Base-by-base conservation (phyloP, 306 rosid genomes). In the Sechiopsis laciniata region DNA sequence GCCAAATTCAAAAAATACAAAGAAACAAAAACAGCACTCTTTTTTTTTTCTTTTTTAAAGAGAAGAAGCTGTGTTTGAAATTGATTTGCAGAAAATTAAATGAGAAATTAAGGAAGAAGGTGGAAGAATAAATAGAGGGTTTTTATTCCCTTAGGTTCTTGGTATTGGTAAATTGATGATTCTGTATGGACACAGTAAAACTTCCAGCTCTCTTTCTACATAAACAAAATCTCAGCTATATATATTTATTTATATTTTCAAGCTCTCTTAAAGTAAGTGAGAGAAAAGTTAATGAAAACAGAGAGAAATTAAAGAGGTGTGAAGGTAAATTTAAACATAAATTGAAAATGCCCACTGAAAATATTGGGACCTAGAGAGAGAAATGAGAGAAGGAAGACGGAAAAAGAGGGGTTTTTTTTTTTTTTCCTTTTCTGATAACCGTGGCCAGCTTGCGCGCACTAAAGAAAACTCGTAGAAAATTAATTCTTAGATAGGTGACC, bases 151-250 rank as follows among this genome's bases (percentile, higher is more conserved):
- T 60, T 5, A 4, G 6, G 15, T 37, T 42, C 71, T 40, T 19
- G 22, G 55, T 61, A 12, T 42, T 61, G 32, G 42, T 22, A 59
- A 61, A 26, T 61, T 10, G 46, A 58, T 56, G 37, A 58, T 58
- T 58, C n/a, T 58, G 64, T 58, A 11, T 58, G n/a, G 17, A n/a
- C 13, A 64, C 71, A 37, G 71, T 64, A 64, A 37, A 64, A 64
- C 52, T 40, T 64, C 48, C 52, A 35, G 15, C 46, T 29, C 20
- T 61, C n/a, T 64, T 9, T 61, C 45, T 61, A 61, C 40, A 61
- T 61, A 13, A 29, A 61, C 20, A 24, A 29, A 61, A 58, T 59
- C 37, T 32, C 37, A 32, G 37, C 37, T n/a, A n/a, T n/a, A n/a
- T n/a, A n/a, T n/a, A n/a, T n/a, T n/a, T n/a, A n/a, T n/a, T n/a